phyloP scores from a whole-genome alignment of 345 rosid genomes.

The Schrenkiella parvula region DNA sequence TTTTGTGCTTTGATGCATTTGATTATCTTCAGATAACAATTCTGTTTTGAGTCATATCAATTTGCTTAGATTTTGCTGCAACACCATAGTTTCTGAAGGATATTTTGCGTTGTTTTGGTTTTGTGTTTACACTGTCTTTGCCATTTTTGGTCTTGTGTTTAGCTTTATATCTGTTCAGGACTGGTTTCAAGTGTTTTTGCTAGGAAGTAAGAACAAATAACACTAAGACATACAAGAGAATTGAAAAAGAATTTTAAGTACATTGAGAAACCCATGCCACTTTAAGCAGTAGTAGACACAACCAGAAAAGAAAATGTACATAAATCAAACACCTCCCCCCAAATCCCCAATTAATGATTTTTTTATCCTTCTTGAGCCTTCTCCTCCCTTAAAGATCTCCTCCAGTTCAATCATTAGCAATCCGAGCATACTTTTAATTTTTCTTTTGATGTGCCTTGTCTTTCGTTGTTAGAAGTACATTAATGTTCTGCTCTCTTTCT shows the following conservation, averaged over 20 bases:
- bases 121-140: background rate
- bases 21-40: background rate
- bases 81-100: background rate
- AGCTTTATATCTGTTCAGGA: background rate
- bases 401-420: conserved; percentile 8
- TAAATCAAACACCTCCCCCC: conserved; percentile 26
- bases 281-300: conserved; percentile 21
- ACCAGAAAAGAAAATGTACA: conserved; percentile 25
- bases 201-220: conserved; percentile 10
- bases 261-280: conserved; percentile 31
- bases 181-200: background rate
- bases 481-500: conserved; percentile 12
- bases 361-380: conserved; percentile 9
- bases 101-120: background rate
- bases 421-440: background rate
- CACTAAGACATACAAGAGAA: conserved; percentile 26
- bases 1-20: background rate
- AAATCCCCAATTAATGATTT: background rate
- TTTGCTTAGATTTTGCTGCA: background rate
- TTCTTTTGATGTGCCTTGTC: conserved; percentile 16
- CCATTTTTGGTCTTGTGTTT: conserved; percentile 8
- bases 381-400: conserved; percentile 24
- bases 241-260: conserved; percentile 6
- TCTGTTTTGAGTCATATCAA: background rate
- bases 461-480: conserved; percentile 4